Conservation (phyloP, 1,139 yeast species). For the Pichia sp. region DNA sequence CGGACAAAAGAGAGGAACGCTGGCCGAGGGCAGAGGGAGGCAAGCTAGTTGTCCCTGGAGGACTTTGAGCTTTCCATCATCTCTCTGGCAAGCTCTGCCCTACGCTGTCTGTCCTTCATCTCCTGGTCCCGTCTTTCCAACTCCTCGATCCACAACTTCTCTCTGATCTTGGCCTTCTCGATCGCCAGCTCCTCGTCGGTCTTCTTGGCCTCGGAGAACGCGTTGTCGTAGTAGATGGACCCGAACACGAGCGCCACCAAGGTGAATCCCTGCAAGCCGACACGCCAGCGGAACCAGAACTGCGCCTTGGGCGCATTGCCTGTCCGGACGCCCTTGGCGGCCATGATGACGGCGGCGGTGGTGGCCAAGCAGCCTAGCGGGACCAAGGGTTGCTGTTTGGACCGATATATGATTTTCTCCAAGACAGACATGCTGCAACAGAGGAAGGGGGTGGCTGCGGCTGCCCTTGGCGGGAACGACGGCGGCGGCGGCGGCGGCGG, state of each 20-base stretch:
- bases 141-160: constrained; percentile 85
- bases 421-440: constrained; percentile 26
- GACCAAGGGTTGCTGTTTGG: constrained; percentile 73
- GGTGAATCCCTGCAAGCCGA: constrained; percentile 79
- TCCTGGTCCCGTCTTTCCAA: constrained; percentile 78
- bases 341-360: constrained; percentile 72
- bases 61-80: constrained; percentile 5
- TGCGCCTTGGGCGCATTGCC: constrained; percentile 79
- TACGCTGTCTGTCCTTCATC: constrained; percentile 59
- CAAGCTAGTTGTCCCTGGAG: not conserved
- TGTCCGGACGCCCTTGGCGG: constrained; percentile 67
- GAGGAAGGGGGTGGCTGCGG: too few species aligned
- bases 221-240: constrained; percentile 55
- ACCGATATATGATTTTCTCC: constrained; percentile 33
- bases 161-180: constrained; percentile 80
- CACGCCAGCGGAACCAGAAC: constrained; percentile 84
- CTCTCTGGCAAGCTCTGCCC: constrained; percentile 45
- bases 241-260: constrained; percentile 79
- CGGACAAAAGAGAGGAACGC: too few species aligned
- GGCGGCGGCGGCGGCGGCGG: too few species aligned
- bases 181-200: constrained; percentile 57
- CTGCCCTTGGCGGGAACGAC: too few species aligned
- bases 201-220: constrained; percentile 35
- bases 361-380: constrained; percentile 81
- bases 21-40: too few species aligned